These are phyloP conservation scores for Castanopsis chinensis DNA, from an alignment of 306 rosid species.

Conservation along the genomic window DNA sequence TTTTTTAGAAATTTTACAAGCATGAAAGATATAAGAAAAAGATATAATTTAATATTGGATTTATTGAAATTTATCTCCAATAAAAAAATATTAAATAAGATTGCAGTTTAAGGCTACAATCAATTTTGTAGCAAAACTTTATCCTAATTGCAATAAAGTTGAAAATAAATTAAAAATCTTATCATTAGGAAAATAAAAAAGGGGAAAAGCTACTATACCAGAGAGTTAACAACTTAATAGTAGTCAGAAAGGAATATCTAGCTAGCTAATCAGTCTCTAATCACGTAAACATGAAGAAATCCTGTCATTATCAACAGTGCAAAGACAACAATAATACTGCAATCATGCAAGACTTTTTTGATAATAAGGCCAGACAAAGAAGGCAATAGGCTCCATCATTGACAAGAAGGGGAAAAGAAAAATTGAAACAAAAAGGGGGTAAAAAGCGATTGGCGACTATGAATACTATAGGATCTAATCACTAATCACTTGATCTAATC, in stretches of 20 bases:
- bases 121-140: too few species aligned
- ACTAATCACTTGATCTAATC: neutral
- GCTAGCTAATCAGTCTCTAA: neutral
- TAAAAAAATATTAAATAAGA: too few species aligned
- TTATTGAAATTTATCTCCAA: too few species aligned
- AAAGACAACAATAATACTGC: neutral
- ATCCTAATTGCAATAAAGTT: neutral
- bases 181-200: neutral
- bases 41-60: too few species aligned
- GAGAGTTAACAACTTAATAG: too few species aligned
- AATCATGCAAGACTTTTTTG: neutral
- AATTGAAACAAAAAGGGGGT: neutral
- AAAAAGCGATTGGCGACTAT: neutral
- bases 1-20: too few species aligned
- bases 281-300: neutral
- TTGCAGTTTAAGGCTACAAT: accelerated
- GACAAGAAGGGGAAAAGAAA: neutral
- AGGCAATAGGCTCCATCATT: neutral
- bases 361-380: neutral
- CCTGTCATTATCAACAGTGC: neutral
- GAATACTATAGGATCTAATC: too few species aligned
- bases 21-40: too few species aligned
- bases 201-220: neutral
- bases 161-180: neutral
- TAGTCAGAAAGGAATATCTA: neutral